Evolutionary conservation across 305 asterid genomes (phyloP).

Genomic region (Vinca major): DNA sequence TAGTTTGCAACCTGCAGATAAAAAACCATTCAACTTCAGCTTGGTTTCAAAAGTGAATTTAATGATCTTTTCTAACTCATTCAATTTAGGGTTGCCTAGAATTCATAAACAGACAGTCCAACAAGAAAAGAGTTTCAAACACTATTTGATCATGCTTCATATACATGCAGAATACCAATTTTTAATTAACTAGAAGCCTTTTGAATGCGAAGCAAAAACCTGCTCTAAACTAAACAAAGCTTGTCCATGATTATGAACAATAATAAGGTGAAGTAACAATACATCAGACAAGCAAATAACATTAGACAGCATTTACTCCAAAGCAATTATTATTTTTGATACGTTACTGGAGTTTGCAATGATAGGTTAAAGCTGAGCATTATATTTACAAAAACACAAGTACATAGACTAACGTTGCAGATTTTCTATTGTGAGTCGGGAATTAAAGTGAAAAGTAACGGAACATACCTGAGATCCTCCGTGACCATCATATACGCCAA

Average conservation of each 20-base stretch:
- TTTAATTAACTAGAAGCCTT: not conserved
- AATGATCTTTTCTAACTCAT: not conserved
- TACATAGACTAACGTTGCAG: not conserved
- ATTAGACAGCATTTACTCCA: not conserved
- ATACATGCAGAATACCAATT: not conserved
- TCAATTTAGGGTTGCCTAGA: not conserved
- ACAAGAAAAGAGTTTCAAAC: not conserved
- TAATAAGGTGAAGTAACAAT: not conserved
- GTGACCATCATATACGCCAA: conserved; percentile 90
- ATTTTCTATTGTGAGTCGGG: not conserved
- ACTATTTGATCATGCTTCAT: not conserved
- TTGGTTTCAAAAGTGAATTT: not conserved
- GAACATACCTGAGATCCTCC: conserved; percentile 78
- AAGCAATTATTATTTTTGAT: not conserved
- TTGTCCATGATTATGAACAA: not conserved
- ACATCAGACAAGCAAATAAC: not conserved
- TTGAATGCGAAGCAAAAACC: not conserved
- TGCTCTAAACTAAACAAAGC: not conserved
- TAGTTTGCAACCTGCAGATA: conserved; percentile 62
- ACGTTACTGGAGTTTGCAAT: not conserved
- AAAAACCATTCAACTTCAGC: conserved; percentile 2
- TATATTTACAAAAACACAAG: not conserved
- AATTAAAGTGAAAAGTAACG: not conserved
- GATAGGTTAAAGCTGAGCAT: not conserved
- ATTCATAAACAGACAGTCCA: not conserved